Conservation (phyloP, 495 filamentous ascomycete species). For the Trypethelium eluteriae region DNA sequence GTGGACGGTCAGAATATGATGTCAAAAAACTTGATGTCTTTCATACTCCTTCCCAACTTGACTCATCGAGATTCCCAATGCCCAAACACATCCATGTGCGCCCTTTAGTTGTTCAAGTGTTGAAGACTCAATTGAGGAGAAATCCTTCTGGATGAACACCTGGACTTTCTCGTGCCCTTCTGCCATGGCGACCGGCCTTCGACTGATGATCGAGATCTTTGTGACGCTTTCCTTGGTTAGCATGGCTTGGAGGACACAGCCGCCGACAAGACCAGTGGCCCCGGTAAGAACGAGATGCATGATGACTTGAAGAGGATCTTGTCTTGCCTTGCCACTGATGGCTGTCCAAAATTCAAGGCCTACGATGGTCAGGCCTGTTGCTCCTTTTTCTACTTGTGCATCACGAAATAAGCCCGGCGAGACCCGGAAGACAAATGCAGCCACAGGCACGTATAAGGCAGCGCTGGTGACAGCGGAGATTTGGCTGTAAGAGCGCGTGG, state of each 20-base stretch:
- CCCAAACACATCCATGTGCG: conserved; percentile 64
- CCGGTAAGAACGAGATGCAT: conserved; percentile 64
- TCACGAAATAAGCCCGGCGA: too few relatives aligned
- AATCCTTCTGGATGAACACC: conserved; percentile 63
- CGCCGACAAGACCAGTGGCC: conserved; percentile 65
- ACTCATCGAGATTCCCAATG: conserved; percentile 53
- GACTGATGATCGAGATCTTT: conserved; percentile 58
- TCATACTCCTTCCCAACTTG: conserved; percentile 24
- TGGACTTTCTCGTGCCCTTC: conserved; percentile 53
- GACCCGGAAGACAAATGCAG: too few relatives aligned
- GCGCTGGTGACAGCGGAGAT: too few relatives aligned
- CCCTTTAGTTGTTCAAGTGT: conserved; percentile 54
- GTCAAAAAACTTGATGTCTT: conserved; percentile 39
- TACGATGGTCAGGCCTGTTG: too few relatives aligned
- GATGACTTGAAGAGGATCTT: not conserved
- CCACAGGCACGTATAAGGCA: too few relatives aligned
- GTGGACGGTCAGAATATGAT: not conserved
- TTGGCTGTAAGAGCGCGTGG: too few relatives aligned
- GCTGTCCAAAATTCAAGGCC: too few relatives aligned
- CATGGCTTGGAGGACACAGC: conserved; percentile 55
- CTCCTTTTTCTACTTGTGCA: too few relatives aligned
- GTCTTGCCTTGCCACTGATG: too few relatives aligned
- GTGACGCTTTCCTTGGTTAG: conserved; percentile 48
- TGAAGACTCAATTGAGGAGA: conserved; percentile 45
- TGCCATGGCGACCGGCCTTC: conserved; percentile 56